A percentile compares a stretch with the other conserved stretches of the same genome.
phyloP scores from a whole-genome alignment of 768 basidiomycete species.

The Exsudoporus frostii region DNA sequence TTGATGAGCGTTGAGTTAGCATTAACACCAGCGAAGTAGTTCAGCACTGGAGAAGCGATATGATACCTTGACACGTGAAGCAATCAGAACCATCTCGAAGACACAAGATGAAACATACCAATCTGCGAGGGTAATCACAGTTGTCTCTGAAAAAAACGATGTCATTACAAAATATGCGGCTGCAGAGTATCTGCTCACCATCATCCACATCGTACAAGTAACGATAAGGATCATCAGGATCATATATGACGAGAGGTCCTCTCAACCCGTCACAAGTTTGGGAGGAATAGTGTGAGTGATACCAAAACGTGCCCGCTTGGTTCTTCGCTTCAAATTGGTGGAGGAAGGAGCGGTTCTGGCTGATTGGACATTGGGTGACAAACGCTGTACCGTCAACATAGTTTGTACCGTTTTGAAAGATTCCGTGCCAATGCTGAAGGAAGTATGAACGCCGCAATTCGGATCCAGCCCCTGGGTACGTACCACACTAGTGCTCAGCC shows the following conservation, averaged over 20 bases:
- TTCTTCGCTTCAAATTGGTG: slow-evolving; percentile 16
- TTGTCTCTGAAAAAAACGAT: slow-evolving; percentile 14
- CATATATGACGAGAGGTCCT: slow-evolving; percentile 41
- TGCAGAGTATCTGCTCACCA: slow-evolving; percentile 22
- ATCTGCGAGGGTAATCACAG: slow-evolving; percentile 26
- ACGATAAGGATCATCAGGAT: slow-evolving; percentile 37
- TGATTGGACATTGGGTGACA: slow-evolving; percentile 36
- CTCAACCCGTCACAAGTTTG: slow-evolving; percentile 39
- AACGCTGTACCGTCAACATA: slow-evolving; percentile 44
- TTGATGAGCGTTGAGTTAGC: slow-evolving; percentile 30
- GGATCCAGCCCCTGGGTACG: background rate
- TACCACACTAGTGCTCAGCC: slow-evolving; percentile 46
- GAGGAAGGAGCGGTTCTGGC: slow-evolving; percentile 22
- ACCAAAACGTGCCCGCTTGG: slow-evolving; percentile 34
- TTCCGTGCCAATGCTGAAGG: slow-evolving; percentile 54
- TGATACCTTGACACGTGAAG: slow-evolving; percentile 21
- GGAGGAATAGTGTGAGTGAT: slow-evolving; percentile 39
- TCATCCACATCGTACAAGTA: slow-evolving; percentile 45
- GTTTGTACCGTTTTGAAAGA: slow-evolving; percentile 43
- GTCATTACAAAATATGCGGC: background rate
- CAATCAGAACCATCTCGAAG: background rate
- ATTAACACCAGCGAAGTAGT: slow-evolving; percentile 14
- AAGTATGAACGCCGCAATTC: background rate
- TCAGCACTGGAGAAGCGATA: slow-evolving; percentile 13
- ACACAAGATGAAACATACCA: slow-evolving; percentile 12